Conservation (phyloP, 169 alveolate genomes). For the Plasmodium coatneyi region DNA sequence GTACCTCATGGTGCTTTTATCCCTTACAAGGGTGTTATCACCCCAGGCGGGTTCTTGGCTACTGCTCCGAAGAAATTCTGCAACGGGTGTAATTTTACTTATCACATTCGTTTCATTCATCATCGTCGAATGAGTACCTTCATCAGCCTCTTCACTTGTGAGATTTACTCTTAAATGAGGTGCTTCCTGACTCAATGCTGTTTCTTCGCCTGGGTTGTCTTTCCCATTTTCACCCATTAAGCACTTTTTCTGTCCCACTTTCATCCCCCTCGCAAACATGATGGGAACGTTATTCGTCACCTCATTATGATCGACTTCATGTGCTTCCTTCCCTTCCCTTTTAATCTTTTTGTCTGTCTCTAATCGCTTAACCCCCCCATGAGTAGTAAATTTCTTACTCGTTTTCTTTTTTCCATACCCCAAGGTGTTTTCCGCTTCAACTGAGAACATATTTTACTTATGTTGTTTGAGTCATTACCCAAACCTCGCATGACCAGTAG, state of each 20-base stretch:
- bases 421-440: constrained; percentile 25
- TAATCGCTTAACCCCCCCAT: background rate
- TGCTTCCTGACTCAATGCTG: background rate
- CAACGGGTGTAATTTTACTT: background rate
- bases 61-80: background rate
- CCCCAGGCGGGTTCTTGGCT: background rate
- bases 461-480: background rate
- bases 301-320: background rate
- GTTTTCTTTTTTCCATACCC: constrained; percentile 17
- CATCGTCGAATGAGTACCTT: background rate
- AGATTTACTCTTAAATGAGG: background rate
- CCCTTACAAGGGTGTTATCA: background rate
- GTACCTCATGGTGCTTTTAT: background rate
- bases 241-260: background rate
- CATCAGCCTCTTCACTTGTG: background rate
- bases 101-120: background rate
- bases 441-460: constrained; percentile 16
- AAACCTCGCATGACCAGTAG: background rate
- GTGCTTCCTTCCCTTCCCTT: background rate
- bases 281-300: background rate
- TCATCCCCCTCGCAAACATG: background rate
- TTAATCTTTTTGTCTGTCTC: background rate
- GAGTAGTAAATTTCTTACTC: background rate
- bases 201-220: constrained; percentile 3
- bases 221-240: background rate